These are phyloP conservation scores for Diplodia sapinea DNA, from an alignment of 2,329 filamentous ascomycete genomes.

Conservation along the genomic window DNA sequence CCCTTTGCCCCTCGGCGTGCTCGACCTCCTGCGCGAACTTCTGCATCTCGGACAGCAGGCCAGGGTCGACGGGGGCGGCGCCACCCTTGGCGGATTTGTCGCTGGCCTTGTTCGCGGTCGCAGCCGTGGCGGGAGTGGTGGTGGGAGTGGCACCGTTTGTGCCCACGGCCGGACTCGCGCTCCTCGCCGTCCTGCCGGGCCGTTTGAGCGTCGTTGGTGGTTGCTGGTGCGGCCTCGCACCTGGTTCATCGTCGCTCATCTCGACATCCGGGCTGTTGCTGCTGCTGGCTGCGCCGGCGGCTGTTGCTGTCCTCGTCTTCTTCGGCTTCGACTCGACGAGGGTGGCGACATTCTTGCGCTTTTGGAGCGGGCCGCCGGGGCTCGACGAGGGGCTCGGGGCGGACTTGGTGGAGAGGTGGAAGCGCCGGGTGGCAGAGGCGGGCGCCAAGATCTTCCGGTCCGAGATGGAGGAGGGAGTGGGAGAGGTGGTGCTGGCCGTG, in stretches of 20 bases:
- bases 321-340: constrained; percentile 30
- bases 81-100: background rate
- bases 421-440: constrained; percentile 12
- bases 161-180: constrained; percentile 12
- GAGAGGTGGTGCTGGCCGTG: background rate
- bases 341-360: constrained; percentile 30
- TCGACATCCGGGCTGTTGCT: background rate
- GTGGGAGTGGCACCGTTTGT: constrained; percentile 25
- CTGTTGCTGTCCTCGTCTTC: constrained; percentile 3
- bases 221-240: background rate
- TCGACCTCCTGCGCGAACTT: constrained; percentile 44
- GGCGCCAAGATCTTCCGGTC: constrained; percentile 21
- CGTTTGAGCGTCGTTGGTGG: constrained; percentile 11
- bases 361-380: constrained; percentile 7
- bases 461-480: background rate
- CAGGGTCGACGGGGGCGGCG: constrained; percentile 34
- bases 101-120: background rate
- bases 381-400: background rate
- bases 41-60: constrained; percentile 43
- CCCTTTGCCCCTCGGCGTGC: constrained; percentile 33
- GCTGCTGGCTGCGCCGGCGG: background rate
- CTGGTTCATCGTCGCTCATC: background rate
- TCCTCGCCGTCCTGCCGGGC: constrained; percentile 15
- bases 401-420: constrained; percentile 25
- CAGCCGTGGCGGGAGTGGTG: background rate